Evolutionary conservation across 1,284 basidiomycete genomes (phyloP).

Genomic region (Vanrija pseudolonga): DNA sequence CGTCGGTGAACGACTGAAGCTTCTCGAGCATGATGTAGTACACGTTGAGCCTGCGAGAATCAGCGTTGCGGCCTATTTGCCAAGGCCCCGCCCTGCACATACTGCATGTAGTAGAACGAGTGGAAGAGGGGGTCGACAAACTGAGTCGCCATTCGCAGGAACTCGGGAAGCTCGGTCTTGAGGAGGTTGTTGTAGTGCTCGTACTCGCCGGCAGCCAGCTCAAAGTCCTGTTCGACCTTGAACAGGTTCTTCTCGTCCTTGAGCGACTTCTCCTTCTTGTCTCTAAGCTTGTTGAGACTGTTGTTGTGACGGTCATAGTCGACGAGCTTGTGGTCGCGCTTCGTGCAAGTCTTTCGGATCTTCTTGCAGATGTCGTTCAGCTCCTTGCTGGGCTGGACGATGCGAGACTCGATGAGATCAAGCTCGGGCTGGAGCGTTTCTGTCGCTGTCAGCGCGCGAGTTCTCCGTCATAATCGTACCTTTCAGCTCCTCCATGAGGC

Average conservation of each 20-base stretch:
- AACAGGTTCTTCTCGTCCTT: constrained; percentile 92
- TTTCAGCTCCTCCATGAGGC: constrained; percentile 77
- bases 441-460: constrained; percentile 8
- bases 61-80: constrained; percentile 2
- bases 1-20: constrained; percentile 78
- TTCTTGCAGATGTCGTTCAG: constrained; percentile 79
- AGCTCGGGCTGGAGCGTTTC: constrained; percentile 79
- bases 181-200: constrained; percentile 91
- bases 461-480: constrained; percentile 28
- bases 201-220: constrained; percentile 89
- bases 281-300: constrained; percentile 85
- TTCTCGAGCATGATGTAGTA: constrained; percentile 93
- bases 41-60: constrained; percentile 69
- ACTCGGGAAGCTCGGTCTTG: constrained; percentile 88
- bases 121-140: constrained; percentile 97
- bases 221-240: constrained; percentile 98
- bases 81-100: constrained; percentile 44
- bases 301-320: constrained; percentile 98
- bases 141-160: constrained; percentile 78
- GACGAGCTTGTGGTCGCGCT: constrained; percentile 94
- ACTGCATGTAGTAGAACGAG: constrained; percentile 99
- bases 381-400: constrained; percentile 84
- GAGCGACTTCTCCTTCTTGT: constrained; percentile 94
- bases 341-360: constrained; percentile 89
- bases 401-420: constrained; percentile 86